A percentile compares a stretch with the other conserved stretches of the same genome.
phyloP scores from a whole-genome alignment of 345 rosid species.

The Ceriops decandra region DNA sequence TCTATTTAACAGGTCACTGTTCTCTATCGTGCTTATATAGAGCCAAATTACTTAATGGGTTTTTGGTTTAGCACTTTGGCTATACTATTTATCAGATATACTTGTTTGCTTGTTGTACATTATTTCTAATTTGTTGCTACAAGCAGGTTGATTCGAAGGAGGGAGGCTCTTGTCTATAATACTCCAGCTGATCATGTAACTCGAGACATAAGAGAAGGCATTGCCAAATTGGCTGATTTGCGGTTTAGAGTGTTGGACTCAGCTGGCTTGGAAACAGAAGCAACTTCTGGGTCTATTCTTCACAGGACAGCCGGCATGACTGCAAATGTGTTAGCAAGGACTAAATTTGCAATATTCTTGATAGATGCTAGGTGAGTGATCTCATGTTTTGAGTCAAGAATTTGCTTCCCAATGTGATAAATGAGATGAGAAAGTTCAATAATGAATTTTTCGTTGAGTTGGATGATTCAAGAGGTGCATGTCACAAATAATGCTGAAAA shows the following conservation, averaged over 20 bases:
- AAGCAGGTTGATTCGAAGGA: conserved; percentile 73
- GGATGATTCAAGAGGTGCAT: neutral
- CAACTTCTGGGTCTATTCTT: conserved; percentile 78
- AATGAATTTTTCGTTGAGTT: neutral
- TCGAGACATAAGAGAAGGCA: conserved; percentile 86
- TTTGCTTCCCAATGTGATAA: neutral
- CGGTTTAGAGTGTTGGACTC: conserved; percentile 87
- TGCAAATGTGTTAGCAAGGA: conserved; percentile 72
- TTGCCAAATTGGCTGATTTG: conserved; percentile 83
- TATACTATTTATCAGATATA: neutral
- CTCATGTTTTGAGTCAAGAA: neutral
- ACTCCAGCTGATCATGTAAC: conserved; percentile 95
- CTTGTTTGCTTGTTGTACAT: neutral
- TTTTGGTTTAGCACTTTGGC: too few species aligned
- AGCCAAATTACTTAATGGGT: neutral
- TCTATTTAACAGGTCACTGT: conserved; percentile 70
- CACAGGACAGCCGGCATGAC: conserved; percentile 81
- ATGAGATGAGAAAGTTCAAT: neutral
- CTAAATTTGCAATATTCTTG: conserved; percentile 73
- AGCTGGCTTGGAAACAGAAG: conserved; percentile 95
- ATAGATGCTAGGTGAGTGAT: conserved; percentile 69
- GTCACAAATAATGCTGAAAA: neutral
- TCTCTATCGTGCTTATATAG: conserved; percentile 1
- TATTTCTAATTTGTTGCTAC: neutral
- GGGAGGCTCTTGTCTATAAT: conserved; percentile 91